Evolutionary conservation across 1,284 basidiomycete genomes (phyloP).

Genomic region (Boletus hoseneyae): DNA sequence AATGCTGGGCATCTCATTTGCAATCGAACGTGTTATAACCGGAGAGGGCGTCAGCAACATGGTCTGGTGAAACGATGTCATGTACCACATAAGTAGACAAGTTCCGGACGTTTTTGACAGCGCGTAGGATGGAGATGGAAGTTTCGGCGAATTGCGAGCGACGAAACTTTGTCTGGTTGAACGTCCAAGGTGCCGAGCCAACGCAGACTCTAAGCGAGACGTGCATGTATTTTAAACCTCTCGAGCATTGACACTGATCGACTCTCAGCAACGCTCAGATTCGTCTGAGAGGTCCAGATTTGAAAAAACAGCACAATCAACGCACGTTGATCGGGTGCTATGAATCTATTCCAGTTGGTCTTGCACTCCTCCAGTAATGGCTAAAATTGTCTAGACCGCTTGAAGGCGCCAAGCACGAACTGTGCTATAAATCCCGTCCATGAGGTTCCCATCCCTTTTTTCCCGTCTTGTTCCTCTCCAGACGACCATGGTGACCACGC

Average conservation of each 20-base stretch:
- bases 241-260: background rate
- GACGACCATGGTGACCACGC: constrained; percentile 15
- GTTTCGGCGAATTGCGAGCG: background rate
- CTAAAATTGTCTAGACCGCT: background rate
- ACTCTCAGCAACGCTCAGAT: too few species aligned
- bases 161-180: too few species aligned
- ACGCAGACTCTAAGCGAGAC: too few species aligned
- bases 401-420: too few species aligned
- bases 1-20: constrained; percentile 8
- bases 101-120: background rate
- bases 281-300: too few species aligned
- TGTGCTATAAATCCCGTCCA: background rate
- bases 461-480: background rate
- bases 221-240: too few species aligned
- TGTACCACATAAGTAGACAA: background rate
- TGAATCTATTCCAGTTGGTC: background rate
- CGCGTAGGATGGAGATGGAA: constrained; percentile 5
- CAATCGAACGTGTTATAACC: background rate
- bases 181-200: too few species aligned
- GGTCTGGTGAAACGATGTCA: background rate
- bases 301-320: too few species aligned
- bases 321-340: too few species aligned
- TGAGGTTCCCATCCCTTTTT: background rate
- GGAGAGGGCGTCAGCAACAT: background rate
- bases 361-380: background rate